phyloP scores from a whole-genome alignment of 306 rosid species.

The Crotalaria pallida region DNA sequence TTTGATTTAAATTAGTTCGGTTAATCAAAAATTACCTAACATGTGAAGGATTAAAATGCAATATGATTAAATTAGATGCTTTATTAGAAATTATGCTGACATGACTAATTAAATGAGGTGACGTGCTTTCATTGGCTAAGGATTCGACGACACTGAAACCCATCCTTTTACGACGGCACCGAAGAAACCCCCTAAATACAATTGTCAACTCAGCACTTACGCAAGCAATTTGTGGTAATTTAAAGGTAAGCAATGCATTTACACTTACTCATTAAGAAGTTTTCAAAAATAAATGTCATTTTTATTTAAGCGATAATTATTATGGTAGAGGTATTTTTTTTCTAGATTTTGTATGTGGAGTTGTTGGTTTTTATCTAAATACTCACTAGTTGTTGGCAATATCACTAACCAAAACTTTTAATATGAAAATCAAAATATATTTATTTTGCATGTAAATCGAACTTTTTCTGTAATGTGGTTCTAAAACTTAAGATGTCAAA shows the following conservation, averaged over 20 bases:
- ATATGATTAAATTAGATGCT: no score
- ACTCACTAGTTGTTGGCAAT: not conserved
- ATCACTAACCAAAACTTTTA: not conserved
- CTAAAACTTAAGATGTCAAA: no score
- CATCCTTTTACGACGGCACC: no score
- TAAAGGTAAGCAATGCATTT: constrained; percentile 18
- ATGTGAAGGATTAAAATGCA: no score
- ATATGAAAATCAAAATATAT: not conserved
- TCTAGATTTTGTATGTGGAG: not conserved
- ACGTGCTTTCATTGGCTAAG: no score
- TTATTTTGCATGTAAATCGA: not conserved
- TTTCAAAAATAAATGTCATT: not conserved
- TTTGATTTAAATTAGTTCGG: no score
- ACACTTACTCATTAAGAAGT: not conserved
- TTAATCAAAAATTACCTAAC: no score
- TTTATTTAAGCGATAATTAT: not conserved
- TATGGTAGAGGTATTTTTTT: not conserved
- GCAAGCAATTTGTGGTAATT: constrained; percentile 74
- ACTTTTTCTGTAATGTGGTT: not conserved
- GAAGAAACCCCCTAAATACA: no score
- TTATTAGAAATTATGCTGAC: no score
- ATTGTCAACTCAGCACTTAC: constrained; percentile 83
- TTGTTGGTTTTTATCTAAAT: not conserved
- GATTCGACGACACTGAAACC: no score
- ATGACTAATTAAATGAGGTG: no score